Conservation (phyloP, 2,329 filamentous ascomycete species). For the Neurospora sp. region DNA sequence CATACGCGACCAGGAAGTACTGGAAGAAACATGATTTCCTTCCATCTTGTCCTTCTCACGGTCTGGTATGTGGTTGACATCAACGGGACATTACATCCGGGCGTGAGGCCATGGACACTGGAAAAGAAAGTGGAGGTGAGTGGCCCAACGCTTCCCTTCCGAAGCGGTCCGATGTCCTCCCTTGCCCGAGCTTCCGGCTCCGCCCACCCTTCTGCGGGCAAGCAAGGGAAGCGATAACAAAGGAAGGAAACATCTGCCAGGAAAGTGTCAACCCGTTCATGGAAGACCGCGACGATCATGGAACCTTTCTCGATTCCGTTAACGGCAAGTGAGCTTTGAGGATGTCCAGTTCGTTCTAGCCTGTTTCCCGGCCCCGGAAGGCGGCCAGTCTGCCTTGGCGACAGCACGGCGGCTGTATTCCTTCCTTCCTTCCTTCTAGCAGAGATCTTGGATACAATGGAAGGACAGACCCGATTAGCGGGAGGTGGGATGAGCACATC, state of each 20-base stretch:
- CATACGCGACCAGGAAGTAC: neutral
- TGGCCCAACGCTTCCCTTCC: neutral
- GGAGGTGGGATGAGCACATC: neutral
- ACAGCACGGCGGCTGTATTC: neutral
- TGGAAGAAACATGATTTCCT: neutral
- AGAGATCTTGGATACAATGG: too few relatives aligned
- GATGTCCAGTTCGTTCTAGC: neutral
- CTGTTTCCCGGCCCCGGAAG: neutral
- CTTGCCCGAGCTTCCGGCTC: neutral
- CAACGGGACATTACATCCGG: neutral
- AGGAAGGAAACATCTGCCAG: neutral
- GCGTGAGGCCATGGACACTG: neutral
- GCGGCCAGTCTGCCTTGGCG: neutral
- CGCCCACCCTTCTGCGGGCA: too few relatives aligned
- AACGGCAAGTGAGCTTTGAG: neutral
- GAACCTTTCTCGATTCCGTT: neutral
- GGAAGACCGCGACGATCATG: neutral
- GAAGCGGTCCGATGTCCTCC: neutral
- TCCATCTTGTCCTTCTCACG: neutral
- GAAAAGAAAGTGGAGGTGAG: neutral
- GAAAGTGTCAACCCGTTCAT: neutral
- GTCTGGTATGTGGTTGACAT: neutral
- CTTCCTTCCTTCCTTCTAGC: neutral
- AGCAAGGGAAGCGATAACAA: neutral
- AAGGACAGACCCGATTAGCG: neutral